Conservation (phyloP, 139 green algal genomes). For the Volvox africanus region DNA sequence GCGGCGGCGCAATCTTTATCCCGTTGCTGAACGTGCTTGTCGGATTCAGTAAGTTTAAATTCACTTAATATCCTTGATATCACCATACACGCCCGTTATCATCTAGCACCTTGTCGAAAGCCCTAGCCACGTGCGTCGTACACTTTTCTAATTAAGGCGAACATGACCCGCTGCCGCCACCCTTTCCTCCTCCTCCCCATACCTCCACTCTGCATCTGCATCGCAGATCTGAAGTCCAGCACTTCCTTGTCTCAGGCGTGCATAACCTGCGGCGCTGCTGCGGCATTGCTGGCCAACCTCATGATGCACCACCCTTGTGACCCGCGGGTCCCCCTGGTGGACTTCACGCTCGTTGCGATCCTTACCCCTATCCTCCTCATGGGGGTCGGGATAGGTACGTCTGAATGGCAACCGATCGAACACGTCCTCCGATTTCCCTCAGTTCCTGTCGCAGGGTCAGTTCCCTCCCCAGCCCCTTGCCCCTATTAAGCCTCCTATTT, state of each 20-base stretch:
- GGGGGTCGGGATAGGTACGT: conserved; percentile 47
- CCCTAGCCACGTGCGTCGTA: too few species aligned
- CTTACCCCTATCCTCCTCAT: conserved; percentile 63
- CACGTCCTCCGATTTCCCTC: too few species aligned
- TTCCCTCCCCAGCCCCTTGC: too few species aligned
- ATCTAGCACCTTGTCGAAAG: too few species aligned
- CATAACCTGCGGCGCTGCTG: conserved; percentile 60
- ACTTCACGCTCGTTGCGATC: conserved; percentile 52
- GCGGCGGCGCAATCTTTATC: conserved; percentile 66
- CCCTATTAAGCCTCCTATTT: too few species aligned
- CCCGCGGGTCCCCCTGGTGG: conserved; percentile 44
- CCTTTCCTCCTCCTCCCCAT: background rate
- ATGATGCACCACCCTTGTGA: conserved; percentile 44
- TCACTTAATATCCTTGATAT: too few species aligned
- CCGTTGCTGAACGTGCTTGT: conserved; percentile 61
- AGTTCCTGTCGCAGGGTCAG: too few species aligned
- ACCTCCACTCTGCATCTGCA: too few species aligned
- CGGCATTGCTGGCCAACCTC: conserved; percentile 40
- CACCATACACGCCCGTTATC: too few species aligned
- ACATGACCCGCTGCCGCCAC: background rate
- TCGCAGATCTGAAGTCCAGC: conserved; percentile 55
- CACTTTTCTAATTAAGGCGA: too few species aligned
- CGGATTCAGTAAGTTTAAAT: conserved; percentile 50
- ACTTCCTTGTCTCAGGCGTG: conserved; percentile 62
- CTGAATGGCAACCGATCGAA: background rate